Evolutionary conservation across 2,329 filamentous ascomycete species (phyloP), one percentile per base, ranked within the genome.

Genomic region (Xylariales sp.): DNA sequence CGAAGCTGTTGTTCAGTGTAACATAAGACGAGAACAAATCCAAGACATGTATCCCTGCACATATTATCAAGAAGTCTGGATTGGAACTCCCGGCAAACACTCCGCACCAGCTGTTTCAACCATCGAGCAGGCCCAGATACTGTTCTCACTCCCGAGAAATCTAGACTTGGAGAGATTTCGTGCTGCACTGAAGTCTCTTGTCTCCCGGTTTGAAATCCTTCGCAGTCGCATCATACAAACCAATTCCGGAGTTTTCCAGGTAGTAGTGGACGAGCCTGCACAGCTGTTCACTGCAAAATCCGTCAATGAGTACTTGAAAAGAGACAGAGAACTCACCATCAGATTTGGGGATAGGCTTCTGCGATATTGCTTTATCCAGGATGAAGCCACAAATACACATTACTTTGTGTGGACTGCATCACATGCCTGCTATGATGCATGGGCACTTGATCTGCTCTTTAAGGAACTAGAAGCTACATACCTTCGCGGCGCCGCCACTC

Each of bases 141-240:
- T 37, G 11, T 37, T 27, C 32, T 17, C 13, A 11, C 33, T 37
- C 11, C 38, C 38, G 14, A 16, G 27, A 14, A 18, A 25, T 3
- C 7, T 40, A 11, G 19, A 40, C 16, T 6, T 36, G 10, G 32
- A 27, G 12, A 21, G 21, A 24, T 37, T 36, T 18, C 19, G 37
- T 20, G 18, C 20, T 8, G 33, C 25, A 14, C 37, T 32, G 38
- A 15, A 30, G n/a, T 7, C 33, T 28, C 17, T 29, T 8, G 35
- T 40, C n/a, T 27, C 15, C 5, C 38, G 33, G 3, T 20, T 31
- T 36, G 25, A 30, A 19, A 40, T 17, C 14, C 27, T 37, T 12
- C 33, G 32, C 8, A 37, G 33, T 14, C 64, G 70, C 36, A 59
- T 70, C 12, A 69, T 36, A 5, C 17, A 40, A 10, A 27, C 69